Evolutionary conservation across 805 yeast species (phyloP), one percentile per base, ranked within the genome.

Genomic region (Metschnikowia colocasiae): DNA sequence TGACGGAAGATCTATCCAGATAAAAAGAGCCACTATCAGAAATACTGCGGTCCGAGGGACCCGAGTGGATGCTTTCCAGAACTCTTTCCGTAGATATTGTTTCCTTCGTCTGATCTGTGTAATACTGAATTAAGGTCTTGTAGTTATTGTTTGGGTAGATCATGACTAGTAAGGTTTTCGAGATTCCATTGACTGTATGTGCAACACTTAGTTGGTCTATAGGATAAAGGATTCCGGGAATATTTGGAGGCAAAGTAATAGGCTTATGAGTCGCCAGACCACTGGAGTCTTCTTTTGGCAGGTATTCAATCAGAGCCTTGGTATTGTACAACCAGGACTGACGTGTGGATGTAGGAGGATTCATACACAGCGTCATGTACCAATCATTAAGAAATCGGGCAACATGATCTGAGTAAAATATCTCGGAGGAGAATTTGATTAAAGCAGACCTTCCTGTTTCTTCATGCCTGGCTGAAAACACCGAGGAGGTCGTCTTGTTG

Each of bases 361-460:
- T 60, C 22, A 38, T 37, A 2, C 67, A 66, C 32, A 64, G 59
- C 4, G 67, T 57, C 16, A 62, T 38, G 51, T 64, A 62, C 72
- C 72, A 67, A 47, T 67, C 70, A 51, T 65, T 67, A 26, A 67
- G 51, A 39, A 65, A 60, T 26, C 68, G 57, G 3, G 65, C 56
- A n/a, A 59, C 46, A 5, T 61, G 54, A 35, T 56, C 52, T 27
- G 51, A 45, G 16, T 56, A 56, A 12, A 47, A 30, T 34, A 55
- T 37, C 36, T 64, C 64, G 2, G 69, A 61, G 12, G 67, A 60
- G 13, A 65, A 35, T 23, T 64, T 57, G 16, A 66, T 37, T 8
- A 63, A 43, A 4, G 56, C 62, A 10, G 42, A 40, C 13, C 44
- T 49, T 8, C 52, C 53, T 3, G 51, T 41, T 41, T 31, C 22